Percentiles rank a stretch among this genome's conserved stretches.
Evolutionary conservation across 192 early-diverging fungal genomes (phyloP).

Genomic region (Coemansia sp.): DNA sequence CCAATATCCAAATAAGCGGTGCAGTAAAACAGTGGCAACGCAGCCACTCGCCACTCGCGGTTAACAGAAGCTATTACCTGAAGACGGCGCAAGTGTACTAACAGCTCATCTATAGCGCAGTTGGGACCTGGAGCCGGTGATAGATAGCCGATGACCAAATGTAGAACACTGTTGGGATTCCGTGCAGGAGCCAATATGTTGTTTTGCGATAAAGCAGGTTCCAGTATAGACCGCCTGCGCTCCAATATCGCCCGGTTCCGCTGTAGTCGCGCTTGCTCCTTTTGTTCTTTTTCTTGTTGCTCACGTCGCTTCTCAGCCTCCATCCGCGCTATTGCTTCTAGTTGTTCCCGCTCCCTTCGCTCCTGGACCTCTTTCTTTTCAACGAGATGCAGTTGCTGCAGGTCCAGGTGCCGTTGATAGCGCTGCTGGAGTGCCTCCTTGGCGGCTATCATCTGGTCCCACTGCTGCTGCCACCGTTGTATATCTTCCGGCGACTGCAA

Average conservation of each 20-base stretch:
- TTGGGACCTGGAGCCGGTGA: background rate
- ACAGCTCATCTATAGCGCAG: background rate
- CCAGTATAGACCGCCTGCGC: background rate
- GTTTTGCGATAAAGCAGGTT: background rate
- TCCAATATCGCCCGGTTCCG: background rate
- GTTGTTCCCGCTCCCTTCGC: background rate
- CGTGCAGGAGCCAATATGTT: background rate
- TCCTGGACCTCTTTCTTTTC: background rate
- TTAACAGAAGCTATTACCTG: background rate
- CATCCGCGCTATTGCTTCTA: background rate
- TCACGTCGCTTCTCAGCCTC: background rate
- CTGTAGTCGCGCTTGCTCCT: background rate
- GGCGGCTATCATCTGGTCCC: background rate
- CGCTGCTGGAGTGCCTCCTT: background rate
- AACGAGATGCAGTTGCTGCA: background rate
- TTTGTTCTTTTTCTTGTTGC: background rate
- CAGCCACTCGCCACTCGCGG: conserved; percentile 6
- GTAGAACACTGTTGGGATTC: background rate
- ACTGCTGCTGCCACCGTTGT: background rate
- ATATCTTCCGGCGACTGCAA: background rate
- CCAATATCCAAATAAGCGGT: background rate
- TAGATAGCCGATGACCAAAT: background rate
- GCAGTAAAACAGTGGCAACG: conserved; percentile 4
- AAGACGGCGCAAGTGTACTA: background rate
- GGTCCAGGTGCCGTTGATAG: background rate